These are phyloP conservation scores for Pascua sp. DNA, from an alignment of 1,284 basidiomycete species.

Conservation along the genomic window DNA sequence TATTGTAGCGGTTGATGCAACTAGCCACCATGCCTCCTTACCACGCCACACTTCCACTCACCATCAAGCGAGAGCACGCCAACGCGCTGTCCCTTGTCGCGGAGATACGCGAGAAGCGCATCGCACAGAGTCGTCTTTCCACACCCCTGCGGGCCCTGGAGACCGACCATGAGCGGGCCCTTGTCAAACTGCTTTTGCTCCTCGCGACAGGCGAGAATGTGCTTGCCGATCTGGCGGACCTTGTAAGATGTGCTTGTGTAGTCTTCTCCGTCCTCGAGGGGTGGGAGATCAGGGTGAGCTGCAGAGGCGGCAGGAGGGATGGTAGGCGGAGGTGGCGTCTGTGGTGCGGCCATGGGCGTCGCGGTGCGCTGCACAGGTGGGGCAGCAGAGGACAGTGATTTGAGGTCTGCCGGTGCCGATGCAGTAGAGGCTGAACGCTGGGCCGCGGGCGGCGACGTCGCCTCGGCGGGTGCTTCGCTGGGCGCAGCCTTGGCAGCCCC, in stretches of 20 bases:
- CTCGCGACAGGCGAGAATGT: constrained; percentile 14
- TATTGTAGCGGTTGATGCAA: too few species aligned
- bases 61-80: constrained; percentile 41
- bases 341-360: neutral
- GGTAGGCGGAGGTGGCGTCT: neutral
- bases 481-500: neutral
- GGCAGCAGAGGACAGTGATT: neutral
- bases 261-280: constrained; percentile 23
- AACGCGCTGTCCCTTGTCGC: constrained; percentile 16
- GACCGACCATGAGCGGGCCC: constrained; percentile 21
- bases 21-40: too few species aligned
- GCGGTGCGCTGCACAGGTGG: neutral
- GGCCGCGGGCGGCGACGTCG: too few species aligned
- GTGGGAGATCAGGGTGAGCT: constrained; percentile 9
- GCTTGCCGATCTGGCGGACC: constrained; percentile 33
- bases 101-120: constrained; percentile 27
- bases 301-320: neutral
- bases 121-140: constrained; percentile 42
- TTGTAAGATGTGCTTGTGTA: constrained; percentile 38
- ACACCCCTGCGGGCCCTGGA: constrained; percentile 22
- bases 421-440: too few species aligned
- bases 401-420: neutral
- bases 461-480: neutral
- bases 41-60: neutral
- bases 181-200: constrained; percentile 24